Conservation (phyloP, 2,329 filamentous ascomycete species). For the Thyridium curvatum region DNA sequence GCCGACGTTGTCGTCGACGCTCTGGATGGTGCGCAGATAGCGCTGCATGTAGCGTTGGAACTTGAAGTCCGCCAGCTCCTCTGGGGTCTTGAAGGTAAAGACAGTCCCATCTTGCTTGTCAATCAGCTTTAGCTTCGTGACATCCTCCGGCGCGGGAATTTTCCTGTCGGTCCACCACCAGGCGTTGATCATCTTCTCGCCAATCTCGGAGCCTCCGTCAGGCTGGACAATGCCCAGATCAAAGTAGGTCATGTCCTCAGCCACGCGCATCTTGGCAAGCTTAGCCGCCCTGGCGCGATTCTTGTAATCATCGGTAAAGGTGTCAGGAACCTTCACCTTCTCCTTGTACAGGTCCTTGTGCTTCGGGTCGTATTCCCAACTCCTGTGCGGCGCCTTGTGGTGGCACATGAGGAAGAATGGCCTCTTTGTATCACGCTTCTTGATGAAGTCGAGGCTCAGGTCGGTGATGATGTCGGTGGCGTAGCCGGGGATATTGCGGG, state of each 20-base stretch:
- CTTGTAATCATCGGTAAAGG: slow-evolving; percentile 48
- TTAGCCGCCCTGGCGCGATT: slow-evolving; percentile 42
- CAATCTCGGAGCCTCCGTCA: slow-evolving; percentile 35
- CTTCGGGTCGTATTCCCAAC: slow-evolving; percentile 43
- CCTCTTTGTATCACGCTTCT: slow-evolving; percentile 20
- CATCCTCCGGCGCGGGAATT: slow-evolving; percentile 26
- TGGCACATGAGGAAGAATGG: slow-evolving; percentile 52
- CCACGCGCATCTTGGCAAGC: slow-evolving; percentile 44
- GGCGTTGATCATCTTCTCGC: slow-evolving; percentile 21
- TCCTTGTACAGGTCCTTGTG: slow-evolving; percentile 42
- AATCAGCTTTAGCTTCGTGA: slow-evolving; percentile 26
- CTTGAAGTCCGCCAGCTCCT: slow-evolving; percentile 44
- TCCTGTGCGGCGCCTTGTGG: slow-evolving; percentile 47
- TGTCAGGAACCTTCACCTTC: slow-evolving; percentile 39
- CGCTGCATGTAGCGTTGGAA: slow-evolving; percentile 51
- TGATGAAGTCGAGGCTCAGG: slow-evolving; percentile 36
- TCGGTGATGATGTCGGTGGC: slow-evolving; percentile 47
- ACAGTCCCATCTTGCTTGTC: slow-evolving; percentile 37
- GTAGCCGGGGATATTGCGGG: slow-evolving; percentile 29
- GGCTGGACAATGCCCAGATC: slow-evolving; percentile 46
- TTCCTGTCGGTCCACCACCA: slow-evolving; percentile 25
- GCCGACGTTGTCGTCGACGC: slow-evolving; percentile 46
- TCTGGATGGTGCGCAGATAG: slow-evolving; percentile 45
- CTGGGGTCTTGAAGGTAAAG: slow-evolving; percentile 34
- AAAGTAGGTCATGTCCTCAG: slow-evolving; percentile 43